These are phyloP conservation scores for Botrytis deweyae DNA, from an alignment of 2,329 filamentous ascomycete genomes.

Conservation along the genomic window DNA sequence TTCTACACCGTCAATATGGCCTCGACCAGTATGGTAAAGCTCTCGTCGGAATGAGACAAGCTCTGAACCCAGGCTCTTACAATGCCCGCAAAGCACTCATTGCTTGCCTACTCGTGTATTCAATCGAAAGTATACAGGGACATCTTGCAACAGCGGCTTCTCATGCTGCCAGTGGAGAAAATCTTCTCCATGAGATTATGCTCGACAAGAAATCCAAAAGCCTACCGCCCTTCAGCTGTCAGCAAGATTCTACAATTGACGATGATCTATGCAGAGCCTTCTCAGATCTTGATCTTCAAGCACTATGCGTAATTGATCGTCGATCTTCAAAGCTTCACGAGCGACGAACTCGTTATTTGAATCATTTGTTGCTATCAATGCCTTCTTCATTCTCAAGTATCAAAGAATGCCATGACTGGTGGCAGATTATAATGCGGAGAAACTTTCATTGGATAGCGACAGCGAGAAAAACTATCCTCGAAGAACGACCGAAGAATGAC, in stretches of 20 bases:
- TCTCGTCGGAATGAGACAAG: conserved; percentile 20
- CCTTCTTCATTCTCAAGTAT: conserved; percentile 20
- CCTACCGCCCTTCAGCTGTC: neutral
- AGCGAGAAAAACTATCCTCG: neutral
- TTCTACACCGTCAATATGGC: conserved; percentile 19
- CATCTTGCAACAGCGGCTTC: conserved; percentile 17
- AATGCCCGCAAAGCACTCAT: conserved; percentile 19
- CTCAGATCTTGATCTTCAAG: conserved; percentile 21
- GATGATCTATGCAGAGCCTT: conserved; percentile 17
- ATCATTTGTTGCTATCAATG: conserved; percentile 12
- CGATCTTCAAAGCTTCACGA: neutral
- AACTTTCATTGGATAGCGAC: conserved; percentile 23
- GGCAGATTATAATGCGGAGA: conserved; percentile 23
- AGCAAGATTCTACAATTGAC: conserved; percentile 14
- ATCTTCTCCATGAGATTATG: conserved; percentile 13
- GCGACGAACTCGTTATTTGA: conserved; percentile 7
- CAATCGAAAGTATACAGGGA: conserved; percentile 24
- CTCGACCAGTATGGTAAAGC: conserved; percentile 19
- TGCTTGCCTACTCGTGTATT: conserved; percentile 23
- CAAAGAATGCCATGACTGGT: conserved; percentile 22
- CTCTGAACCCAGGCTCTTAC: conserved; percentile 3
- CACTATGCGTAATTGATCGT: conserved; percentile 17
- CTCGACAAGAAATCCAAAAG: neutral
- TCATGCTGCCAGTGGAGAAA: conserved; percentile 20
- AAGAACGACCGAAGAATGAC: neutral